Conservation (phyloP, 2,329 filamentous ascomycete genomes). For the Exophiala xenobiotica region DNA sequence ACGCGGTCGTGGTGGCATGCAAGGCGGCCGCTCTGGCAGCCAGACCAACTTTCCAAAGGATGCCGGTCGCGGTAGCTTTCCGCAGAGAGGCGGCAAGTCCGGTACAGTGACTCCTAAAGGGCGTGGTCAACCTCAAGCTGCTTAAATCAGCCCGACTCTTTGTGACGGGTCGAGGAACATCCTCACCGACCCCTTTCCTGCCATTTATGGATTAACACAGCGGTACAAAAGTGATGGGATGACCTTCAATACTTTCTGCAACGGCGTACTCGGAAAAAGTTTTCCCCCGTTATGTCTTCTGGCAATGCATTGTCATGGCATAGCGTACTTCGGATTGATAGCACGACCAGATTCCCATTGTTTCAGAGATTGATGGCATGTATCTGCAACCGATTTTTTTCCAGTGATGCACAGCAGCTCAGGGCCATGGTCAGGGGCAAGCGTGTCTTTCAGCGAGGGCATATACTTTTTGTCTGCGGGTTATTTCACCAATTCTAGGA, state of each 20-base stretch:
- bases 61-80: constrained; percentile 65
- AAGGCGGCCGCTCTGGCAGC: constrained; percentile 56
- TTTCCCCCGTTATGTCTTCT: constrained; percentile 9
- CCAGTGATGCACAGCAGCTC: constrained; percentile 11
- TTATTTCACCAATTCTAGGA: constrained; percentile 5
- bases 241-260: constrained; percentile 13
- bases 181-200: constrained; percentile 4
- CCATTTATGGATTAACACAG: constrained; percentile 9
- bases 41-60: constrained; percentile 68
- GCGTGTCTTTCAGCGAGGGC: constrained; percentile 86
- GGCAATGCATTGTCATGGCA: constrained; percentile 18
- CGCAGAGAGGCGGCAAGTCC: constrained; percentile 63
- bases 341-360: constrained; percentile 18
- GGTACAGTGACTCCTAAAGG: constrained; percentile 52
- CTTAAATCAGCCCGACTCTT: constrained; percentile 34
- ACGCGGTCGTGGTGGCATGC: constrained; percentile 49
- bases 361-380: constrained; percentile 11
- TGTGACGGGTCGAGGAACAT: too few species aligned
- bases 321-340: constrained; percentile 25
- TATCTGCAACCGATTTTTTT: constrained; percentile 1
- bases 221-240: constrained; percentile 22
- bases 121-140: constrained; percentile 47
- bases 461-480: constrained; percentile 75
- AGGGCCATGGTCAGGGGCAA: constrained; percentile 35
- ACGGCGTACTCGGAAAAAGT: constrained; percentile 31